Percentiles rank a stretch among this genome's conserved stretches.
Evolutionary conservation across 2,329 filamentous ascomycete genomes (phyloP).

Genomic region (Xylariaceae sp.): DNA sequence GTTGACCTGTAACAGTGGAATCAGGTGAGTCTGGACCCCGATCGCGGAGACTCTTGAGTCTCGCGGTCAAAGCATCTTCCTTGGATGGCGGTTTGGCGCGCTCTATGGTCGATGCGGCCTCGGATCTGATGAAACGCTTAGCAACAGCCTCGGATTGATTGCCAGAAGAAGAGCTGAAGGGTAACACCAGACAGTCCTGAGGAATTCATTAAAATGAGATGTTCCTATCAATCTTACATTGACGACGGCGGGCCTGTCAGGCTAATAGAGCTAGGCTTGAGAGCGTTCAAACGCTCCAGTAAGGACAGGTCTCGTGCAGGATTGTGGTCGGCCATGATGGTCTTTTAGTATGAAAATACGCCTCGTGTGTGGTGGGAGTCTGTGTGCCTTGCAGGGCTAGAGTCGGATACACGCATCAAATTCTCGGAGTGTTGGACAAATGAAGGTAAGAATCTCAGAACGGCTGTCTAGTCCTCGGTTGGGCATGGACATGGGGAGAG

Average conservation of each 20-base stretch:
- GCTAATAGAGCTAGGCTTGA: conserved; percentile 39
- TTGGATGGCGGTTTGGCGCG: conserved; percentile 39
- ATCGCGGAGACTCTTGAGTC: conserved; percentile 47
- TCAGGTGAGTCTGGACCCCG: conserved; percentile 30
- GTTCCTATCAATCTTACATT: conserved; percentile 35
- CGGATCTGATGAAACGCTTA: conserved; percentile 27
- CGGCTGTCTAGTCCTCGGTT: too few relatives aligned
- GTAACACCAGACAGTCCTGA: neutral
- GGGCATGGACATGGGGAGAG: too few relatives aligned
- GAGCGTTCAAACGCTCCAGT: conserved; percentile 50
- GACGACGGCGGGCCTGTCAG: conserved; percentile 27
- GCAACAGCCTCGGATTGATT: conserved; percentile 9
- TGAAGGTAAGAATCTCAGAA: neutral
- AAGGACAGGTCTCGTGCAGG: conserved; percentile 41
- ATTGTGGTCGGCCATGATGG: conserved; percentile 22
- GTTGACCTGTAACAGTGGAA: conserved; percentile 7
- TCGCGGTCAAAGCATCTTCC: conserved; percentile 48
- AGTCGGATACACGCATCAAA: too few relatives aligned
- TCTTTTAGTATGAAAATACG: neutral
- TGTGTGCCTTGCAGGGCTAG: neutral
- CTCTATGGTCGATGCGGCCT: conserved; percentile 36
- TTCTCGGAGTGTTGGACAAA: neutral
- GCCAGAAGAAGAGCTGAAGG: neutral
- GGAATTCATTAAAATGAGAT: conserved; percentile 2
- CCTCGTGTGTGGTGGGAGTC: neutral